Conservation (phyloP, 495 filamentous ascomycete genomes). For the Choiromyces venosus region DNA sequence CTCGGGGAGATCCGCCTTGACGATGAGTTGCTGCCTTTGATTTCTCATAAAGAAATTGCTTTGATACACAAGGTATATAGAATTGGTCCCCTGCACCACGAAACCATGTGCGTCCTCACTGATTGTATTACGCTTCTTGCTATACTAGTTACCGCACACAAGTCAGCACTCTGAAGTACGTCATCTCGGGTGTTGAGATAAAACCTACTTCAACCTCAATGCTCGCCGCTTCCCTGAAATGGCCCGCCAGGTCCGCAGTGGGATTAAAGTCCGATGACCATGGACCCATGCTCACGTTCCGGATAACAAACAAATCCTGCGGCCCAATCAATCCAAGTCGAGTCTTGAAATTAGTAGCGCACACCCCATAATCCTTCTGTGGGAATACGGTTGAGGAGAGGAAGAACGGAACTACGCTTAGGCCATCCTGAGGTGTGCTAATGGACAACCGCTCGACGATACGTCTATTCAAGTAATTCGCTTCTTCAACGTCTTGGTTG, state of each 20-base stretch:
- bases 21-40: slow-evolving; percentile 43
- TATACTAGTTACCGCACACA: no score
- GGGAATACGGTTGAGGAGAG: slow-evolving; percentile 48
- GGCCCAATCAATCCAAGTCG: slow-evolving; percentile 42
- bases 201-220: slow-evolving; percentile 41
- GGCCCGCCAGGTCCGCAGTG: slow-evolving; percentile 34
- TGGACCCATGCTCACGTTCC: slow-evolving; percentile 46
- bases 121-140: slow-evolving; percentile 35
- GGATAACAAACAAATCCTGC: slow-evolving; percentile 44
- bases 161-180: neutral
- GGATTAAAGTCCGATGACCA: slow-evolving; percentile 45
- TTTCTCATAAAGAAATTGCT: slow-evolving; percentile 44
- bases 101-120: slow-evolving; percentile 40
- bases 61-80: slow-evolving; percentile 41
- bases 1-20: slow-evolving; percentile 34
- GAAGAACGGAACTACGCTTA: slow-evolving; percentile 45
- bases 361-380: slow-evolving; percentile 46
- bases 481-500: slow-evolving; percentile 50
- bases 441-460: slow-evolving; percentile 47
- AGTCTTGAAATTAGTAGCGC: slow-evolving; percentile 44
- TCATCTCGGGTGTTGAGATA: no score
- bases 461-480: slow-evolving; percentile 49
- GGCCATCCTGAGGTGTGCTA: slow-evolving; percentile 43
- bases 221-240: slow-evolving; percentile 40
- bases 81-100: slow-evolving; percentile 43